Base-by-base conservation (phyloP, 441 rosid species). In the Arabidopsis lyrata region DNA sequence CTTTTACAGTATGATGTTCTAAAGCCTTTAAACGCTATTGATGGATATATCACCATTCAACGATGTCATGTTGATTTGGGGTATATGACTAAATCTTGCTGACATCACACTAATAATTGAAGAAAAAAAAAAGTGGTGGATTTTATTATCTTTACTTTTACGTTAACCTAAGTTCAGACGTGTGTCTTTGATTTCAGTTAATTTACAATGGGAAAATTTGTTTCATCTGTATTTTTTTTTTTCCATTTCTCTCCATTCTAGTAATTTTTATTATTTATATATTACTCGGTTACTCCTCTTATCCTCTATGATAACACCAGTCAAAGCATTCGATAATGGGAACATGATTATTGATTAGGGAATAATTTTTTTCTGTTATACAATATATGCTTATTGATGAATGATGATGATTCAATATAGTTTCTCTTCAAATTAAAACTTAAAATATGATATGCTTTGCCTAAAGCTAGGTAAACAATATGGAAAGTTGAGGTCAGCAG, bases 401-500 rank as follows among this genome's bases (percentile, higher is more conserved):
- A 2, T 24, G 27, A 24, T 24, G 27, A 24, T 24, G 27, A 24
- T 24, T 24, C 27, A 24, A 24, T 24, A 24, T 3, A 24, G 27
- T 24, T 22, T 24, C 27, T 24, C 27, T 24, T 24, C 27, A 24
- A 24, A 24, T 24, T 24, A 24, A 24, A 24, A 24, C 27, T 24
- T 29, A 45, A 10, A 16, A 16, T 18, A 66, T 10, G 7, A n/a
- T 15, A 55, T 55, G 13, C 14, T 57, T 54, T 38, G 15, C 61
- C 38, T 24, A 54, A 31, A 31, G 6, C 55, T 41, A 20, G 27
- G 27, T 29, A 42, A 32, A 56, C 39, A 32, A 32, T 3, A 42
- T 54, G 41, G 11, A 65, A 65, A 24, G 59, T 48, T 57, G 72
- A 57, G 66, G 77, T 73, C 77, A 36, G 42, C 8, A 35, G 32